Percentiles rank a stretch among this genome's conserved stretches.
Conservation (phyloP, 1,284 basidiomycete genomes). For the Phaffia rhodozyma region DNA sequence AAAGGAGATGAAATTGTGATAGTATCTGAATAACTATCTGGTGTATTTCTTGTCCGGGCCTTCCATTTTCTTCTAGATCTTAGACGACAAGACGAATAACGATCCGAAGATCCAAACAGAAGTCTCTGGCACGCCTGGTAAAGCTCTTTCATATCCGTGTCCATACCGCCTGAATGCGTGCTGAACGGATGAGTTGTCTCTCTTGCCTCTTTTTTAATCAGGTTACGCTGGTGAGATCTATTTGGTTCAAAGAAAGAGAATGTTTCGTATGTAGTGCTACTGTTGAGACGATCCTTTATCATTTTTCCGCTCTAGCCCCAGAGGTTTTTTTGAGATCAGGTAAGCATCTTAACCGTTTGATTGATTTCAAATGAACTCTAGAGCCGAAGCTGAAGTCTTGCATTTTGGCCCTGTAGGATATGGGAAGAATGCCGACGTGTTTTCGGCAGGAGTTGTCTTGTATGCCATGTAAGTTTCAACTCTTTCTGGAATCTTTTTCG, state of each 20-base stretch:
- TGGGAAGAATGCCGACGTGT: slow-evolving; percentile 15
- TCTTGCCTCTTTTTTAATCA: no score
- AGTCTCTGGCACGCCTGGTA: slow-evolving; percentile 12
- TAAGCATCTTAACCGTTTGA: background rate
- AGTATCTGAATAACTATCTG: background rate
- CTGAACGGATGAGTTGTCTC: no score
- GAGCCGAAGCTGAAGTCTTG: no score
- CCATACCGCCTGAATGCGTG: no score
- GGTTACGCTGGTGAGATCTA: slow-evolving; percentile 13
- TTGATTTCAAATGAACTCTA: no score
- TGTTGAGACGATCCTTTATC: background rate
- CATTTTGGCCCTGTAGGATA: background rate
- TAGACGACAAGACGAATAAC: background rate
- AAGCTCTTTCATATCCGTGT: no score
- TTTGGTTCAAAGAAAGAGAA: no score
- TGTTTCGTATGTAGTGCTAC: no score
- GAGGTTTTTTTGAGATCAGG: slow-evolving; percentile 14
- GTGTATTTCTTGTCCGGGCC: no score
- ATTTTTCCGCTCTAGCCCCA: background rate
- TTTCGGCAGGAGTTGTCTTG: background rate
- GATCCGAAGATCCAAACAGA: slow-evolving; percentile 15
- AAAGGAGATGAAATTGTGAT: background rate
- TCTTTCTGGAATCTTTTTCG: no score
- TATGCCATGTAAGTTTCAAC: no score
- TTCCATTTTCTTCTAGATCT: background rate